phyloP scores from a whole-genome alignment of 2,329 filamentous ascomycete species.

The Tolypocladium amazonense region DNA sequence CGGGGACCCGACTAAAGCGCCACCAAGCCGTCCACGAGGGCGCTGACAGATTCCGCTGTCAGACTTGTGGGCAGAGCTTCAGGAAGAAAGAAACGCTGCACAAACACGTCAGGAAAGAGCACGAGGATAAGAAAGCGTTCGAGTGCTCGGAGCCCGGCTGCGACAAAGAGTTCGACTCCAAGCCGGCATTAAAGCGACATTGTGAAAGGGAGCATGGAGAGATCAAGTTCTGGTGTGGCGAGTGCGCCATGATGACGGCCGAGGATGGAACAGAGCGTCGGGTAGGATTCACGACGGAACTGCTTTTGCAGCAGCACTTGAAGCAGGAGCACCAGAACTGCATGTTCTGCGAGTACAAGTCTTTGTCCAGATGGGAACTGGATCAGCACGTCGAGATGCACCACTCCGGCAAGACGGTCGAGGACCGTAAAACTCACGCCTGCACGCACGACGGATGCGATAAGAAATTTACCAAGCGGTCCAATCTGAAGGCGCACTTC shows the following conservation, averaged over 20 bases:
- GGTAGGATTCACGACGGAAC: conserved; percentile 60
- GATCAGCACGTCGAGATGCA: conserved; percentile 69
- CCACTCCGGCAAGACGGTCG: conserved; percentile 53
- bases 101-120: conserved; percentile 68
- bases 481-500: conserved; percentile 75
- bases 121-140: conserved; percentile 62
- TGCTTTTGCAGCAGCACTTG: conserved; percentile 63
- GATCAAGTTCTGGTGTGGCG: conserved; percentile 63
- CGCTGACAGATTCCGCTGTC: conserved; percentile 65
- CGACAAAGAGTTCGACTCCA: conserved; percentile 60
- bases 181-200: conserved; percentile 61
- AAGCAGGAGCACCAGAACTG: conserved; percentile 65
- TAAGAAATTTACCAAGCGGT: conserved; percentile 69
- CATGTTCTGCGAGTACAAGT: conserved; percentile 60
- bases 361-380: conserved; percentile 54
- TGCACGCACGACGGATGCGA: conserved; percentile 61
- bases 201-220: conserved; percentile 58
- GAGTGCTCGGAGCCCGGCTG: conserved; percentile 56
- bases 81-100: conserved; percentile 80
- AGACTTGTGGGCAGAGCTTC: conserved; percentile 67
- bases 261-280: conserved; percentile 27
- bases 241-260: conserved; percentile 44
- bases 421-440: conserved; percentile 52
- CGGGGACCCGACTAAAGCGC: conserved; percentile 63
- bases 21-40: conserved; percentile 68